Conservation (phyloP, 2,329 filamentous ascomycete genomes). For the Neofusicoccum cordaticola region DNA sequence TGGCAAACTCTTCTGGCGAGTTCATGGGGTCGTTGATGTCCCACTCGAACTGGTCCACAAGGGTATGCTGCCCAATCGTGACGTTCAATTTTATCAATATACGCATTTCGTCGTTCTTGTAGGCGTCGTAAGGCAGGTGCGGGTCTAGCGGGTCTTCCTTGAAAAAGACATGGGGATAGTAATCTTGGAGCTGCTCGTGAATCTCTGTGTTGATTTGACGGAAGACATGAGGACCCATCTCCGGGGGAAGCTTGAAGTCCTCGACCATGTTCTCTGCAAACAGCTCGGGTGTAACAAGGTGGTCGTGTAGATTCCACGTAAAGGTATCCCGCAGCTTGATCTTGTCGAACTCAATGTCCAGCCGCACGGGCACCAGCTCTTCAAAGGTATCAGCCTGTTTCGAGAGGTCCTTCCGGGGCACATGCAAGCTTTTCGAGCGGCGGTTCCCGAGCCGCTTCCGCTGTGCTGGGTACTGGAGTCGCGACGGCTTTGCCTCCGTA, state of each 20-base stretch:
- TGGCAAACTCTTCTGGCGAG: conserved; percentile 90
- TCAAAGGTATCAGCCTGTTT: conserved; percentile 88
- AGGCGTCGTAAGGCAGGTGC: conserved; percentile 83
- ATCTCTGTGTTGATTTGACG: conserved; percentile 73
- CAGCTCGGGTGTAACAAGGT: conserved; percentile 71
- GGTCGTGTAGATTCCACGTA: conserved; percentile 96
- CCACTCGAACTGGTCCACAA: conserved; percentile 98
- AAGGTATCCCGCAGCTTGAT: conserved; percentile 95
- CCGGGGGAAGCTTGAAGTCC: conserved; percentile 73
- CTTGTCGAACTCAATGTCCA: conserved; percentile 95
- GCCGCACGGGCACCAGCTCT: conserved; percentile 82
- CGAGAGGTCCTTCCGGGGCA: conserved; percentile 73
- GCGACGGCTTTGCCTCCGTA: conserved; percentile 67
- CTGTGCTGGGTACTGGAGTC: conserved; percentile 75
- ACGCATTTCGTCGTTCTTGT: conserved; percentile 99
- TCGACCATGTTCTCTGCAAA: conserved; percentile 90
- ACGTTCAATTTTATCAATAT: conserved; percentile 95
- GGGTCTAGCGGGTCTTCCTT: conserved; percentile 89
- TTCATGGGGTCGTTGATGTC: conserved; percentile 95
- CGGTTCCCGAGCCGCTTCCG: conserved; percentile 75
- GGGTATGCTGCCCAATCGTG: conserved; percentile 88
- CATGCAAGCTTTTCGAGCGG: conserved; percentile 68
- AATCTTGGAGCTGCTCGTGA: conserved; percentile 86
- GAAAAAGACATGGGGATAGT: conserved; percentile 86
- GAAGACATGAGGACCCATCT: conserved; percentile 54